A percentile compares a stretch with the other conserved stretches of the same genome.
Evolutionary conservation across 1,284 basidiomycete species (phyloP).

Genomic region (Malassezia psittaci): DNA sequence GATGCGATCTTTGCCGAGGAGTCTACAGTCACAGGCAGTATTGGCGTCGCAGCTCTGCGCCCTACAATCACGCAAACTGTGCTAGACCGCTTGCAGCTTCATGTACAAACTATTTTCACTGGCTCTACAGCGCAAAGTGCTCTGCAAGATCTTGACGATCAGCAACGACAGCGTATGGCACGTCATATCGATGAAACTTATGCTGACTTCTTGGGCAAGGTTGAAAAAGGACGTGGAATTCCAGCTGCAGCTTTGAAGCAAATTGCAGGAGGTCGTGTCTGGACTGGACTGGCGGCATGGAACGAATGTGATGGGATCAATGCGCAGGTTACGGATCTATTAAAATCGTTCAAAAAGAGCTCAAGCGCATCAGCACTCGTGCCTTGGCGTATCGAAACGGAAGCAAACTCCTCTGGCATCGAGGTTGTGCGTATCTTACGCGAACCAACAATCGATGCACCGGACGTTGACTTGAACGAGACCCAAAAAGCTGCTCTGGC

Average conservation of each 20-base stretch:
- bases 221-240: conserved; percentile 48
- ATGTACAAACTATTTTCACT: conserved; percentile 49
- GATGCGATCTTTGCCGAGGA: conserved; percentile 47
- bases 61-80: conserved; percentile 49
- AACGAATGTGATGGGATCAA: conserved; percentile 26
- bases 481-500: background rate
- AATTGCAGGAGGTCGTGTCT: conserved; percentile 50
- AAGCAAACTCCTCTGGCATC: background rate
- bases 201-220: conserved; percentile 39
- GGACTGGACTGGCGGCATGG: conserved; percentile 49
- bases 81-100: conserved; percentile 48
- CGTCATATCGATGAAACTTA: conserved; percentile 49
- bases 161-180: conserved; percentile 40
- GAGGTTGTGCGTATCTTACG: background rate
- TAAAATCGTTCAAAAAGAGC: conserved; percentile 13
- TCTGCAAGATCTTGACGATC: conserved; percentile 42
- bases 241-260: conserved; percentile 45
- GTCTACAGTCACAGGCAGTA: conserved; percentile 50
- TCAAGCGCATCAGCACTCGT: background rate
- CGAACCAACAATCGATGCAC: background rate
- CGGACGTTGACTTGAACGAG: conserved; percentile 1
- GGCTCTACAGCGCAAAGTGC: conserved; percentile 46
- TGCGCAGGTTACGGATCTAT: background rate
- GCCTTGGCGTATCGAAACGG: background rate
- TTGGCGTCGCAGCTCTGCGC: conserved; percentile 49